A percentile compares a stretch with the other conserved stretches of the same genome.
phyloP scores from a whole-genome alignment of 257 asterid species.

The Thymus quinquecostatus region DNA sequence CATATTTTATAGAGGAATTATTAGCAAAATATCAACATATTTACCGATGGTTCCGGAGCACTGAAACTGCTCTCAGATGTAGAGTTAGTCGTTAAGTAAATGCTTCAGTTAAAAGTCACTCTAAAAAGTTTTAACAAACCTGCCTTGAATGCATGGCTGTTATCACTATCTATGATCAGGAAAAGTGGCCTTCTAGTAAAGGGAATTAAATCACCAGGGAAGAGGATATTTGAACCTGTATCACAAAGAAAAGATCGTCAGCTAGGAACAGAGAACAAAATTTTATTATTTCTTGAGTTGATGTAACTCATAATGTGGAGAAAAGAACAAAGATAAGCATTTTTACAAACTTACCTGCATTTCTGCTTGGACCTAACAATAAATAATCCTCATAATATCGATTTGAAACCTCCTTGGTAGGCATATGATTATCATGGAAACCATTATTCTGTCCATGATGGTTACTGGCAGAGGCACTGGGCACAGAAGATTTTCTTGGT shows the following conservation, averaged over 20 bases:
- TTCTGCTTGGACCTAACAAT: conserved; percentile 76
- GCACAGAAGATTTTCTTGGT: conserved; percentile 51
- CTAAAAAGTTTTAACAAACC: conserved; percentile 87
- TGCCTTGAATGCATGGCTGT: conserved; percentile 99
- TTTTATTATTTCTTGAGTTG: conserved; percentile 27
- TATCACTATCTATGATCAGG: conserved; percentile 86
- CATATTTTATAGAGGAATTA: no score
- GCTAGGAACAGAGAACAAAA: conserved; percentile 26
- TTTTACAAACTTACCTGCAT: conserved; percentile 58
- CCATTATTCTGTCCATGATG: conserved; percentile 55
- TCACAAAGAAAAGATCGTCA: conserved; percentile 30
- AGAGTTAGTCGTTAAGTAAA: conserved; percentile 26
- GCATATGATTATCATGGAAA: conserved; percentile 50
- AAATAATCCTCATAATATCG: conserved; percentile 63
- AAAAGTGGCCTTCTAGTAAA: conserved; percentile 93
- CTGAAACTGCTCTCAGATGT: conserved; percentile 28
- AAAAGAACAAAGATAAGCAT: conserved; percentile 26
- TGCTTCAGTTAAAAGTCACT: conserved; percentile 31
- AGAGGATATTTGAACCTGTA: conserved; percentile 80
- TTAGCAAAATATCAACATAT: conserved; percentile 11
- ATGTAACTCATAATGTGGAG: conserved; percentile 1
- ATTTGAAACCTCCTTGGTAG: conserved; percentile 48
- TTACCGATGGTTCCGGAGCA: conserved; percentile 16
- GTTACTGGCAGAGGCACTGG: conserved; percentile 42
- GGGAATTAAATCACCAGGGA: conserved; percentile 92